A percentile compares a stretch with the other conserved stretches of the same genome.
Conservation (phyloP, 331 rosid species). For the Ulmus americana region DNA sequence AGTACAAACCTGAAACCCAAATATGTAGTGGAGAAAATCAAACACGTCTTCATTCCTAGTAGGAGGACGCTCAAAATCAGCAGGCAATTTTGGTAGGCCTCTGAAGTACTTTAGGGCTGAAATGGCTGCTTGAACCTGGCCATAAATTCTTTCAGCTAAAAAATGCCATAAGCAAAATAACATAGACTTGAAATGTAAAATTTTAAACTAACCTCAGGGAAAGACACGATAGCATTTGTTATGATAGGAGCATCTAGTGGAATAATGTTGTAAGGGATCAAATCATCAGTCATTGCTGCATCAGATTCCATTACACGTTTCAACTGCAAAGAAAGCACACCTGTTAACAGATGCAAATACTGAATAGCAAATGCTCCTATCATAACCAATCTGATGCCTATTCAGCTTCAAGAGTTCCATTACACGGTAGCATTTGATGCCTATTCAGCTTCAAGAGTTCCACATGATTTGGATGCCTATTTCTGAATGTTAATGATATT, state of each 20-base stretch:
- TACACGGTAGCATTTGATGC: not conserved
- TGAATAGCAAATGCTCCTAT: not conserved
- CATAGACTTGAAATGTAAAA: conserved; percentile 12
- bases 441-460: not conserved
- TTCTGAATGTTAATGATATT: not conserved
- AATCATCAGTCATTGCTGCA: conserved; percentile 81
- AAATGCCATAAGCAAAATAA: conserved; percentile 6
- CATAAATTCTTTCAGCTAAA: conserved; percentile 23
- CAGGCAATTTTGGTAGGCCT: conserved; percentile 72
- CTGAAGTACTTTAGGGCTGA: conserved; percentile 57
- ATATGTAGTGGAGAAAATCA: conserved; percentile 73
- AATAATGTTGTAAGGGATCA: conserved; percentile 83
- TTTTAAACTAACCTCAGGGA: conserved; percentile 56
- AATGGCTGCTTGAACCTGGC: conserved; percentile 82
- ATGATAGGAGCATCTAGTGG: conserved; percentile 72
- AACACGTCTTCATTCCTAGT: conserved; percentile 63
- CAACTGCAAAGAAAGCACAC: conserved; percentile 48
- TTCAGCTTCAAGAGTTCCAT: not conserved
- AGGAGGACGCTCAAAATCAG: conserved; percentile 43
- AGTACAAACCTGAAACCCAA: conserved; percentile 83
- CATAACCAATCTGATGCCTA: not conserved
- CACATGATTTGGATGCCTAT: not conserved
- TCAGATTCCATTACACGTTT: conserved; percentile 74
- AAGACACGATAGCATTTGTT: conserved; percentile 53
- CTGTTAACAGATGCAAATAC: conserved; percentile 1